Evolutionary conservation across 2,329 filamentous ascomycete genomes (phyloP).

Genomic region (Macrophomina phaseolina): DNA sequence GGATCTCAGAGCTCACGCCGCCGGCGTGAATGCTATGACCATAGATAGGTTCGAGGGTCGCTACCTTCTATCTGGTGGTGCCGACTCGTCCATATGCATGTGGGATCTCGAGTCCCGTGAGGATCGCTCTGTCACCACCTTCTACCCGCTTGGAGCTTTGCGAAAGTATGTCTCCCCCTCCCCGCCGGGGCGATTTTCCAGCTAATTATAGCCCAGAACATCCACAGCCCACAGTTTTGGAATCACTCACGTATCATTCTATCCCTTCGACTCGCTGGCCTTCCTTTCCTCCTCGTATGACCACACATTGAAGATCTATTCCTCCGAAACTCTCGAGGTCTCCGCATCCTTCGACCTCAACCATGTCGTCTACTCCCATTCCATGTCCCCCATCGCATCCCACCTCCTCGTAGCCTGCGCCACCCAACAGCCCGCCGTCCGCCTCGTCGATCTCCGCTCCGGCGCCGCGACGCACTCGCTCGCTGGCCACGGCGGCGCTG

Average conservation of each 20-base stretch:
- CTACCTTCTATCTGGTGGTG: conserved; percentile 81
- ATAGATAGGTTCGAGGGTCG: conserved; percentile 83
- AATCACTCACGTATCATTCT: conserved; percentile 78
- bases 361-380: conserved; percentile 76
- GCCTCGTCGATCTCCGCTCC: conserved; percentile 84
- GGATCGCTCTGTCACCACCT: conserved; percentile 31
- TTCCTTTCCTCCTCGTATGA: conserved; percentile 82
- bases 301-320: conserved; percentile 76
- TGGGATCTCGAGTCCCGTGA: conserved; percentile 76
- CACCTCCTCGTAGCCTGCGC: conserved; percentile 85
- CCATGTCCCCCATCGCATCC: conserved; percentile 73
- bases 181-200: background rate
- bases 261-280: conserved; percentile 75
- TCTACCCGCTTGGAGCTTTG: conserved; percentile 16
- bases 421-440: conserved; percentile 82
- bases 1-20: conserved; percentile 68
- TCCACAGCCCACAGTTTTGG: conserved; percentile 67
- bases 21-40: conserved; percentile 79
- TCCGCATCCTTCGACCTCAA: conserved; percentile 73
- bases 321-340: conserved; percentile 64
- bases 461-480: conserved; percentile 67
- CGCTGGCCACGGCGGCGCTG: conserved; percentile 55
- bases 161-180: background rate
- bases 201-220: conserved; percentile 33
- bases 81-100: conserved; percentile 81